Evolutionary conservation across 78 protist species (phyloP), one percentile per base, ranked within the genome.

Genomic region (Dictyostelium firmibasis): DNA sequence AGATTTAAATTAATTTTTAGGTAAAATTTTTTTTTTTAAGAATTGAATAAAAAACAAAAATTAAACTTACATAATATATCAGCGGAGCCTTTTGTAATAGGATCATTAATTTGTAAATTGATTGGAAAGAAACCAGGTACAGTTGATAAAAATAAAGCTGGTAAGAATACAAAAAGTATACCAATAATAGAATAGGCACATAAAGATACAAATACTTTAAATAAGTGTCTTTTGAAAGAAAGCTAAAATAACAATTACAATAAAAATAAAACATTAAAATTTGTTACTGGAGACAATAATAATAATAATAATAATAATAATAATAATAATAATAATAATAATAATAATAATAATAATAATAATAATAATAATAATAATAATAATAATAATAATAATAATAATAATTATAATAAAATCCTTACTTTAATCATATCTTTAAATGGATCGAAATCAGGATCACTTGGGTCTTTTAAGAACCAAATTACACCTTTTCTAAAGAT

Each of bases 121-220:
- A 89, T 81, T 81, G 94, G 94, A 81, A 89, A 53, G 27, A 89
- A 29, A 33, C 83, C 74, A 0, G 94, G 86, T 23, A 87, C 64
- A 11, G 82, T 18, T 41, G 88, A 69, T 43, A 89, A 50, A 14
- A 67, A 16, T 23, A 79, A 67, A 29, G 85, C 57, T 47, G 94
- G 94, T 81, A 89, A 47, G 82, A 33, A 89, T 11, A 89, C 47
- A 10, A 89, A 81, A 70, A 89, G 57, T 3, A 77, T 6, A 35
- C 69, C 57, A n/a, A 78, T 25, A 36, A 87, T 16, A 7, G 33
- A 11, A 78, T 78, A 64, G 6, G 78, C 50, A 35, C 47, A 29
- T 33, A 86, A 20, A 23, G 74, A 85, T 27, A 47, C 36, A 36
- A 9, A 50, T 33, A 86, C n/a, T 18, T 50, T 35, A 57, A 36